Percentiles rank a stretch among this genome's conserved stretches.
Conservation (phyloP, 345 rosid species). For the Syzygium grande region DNA sequence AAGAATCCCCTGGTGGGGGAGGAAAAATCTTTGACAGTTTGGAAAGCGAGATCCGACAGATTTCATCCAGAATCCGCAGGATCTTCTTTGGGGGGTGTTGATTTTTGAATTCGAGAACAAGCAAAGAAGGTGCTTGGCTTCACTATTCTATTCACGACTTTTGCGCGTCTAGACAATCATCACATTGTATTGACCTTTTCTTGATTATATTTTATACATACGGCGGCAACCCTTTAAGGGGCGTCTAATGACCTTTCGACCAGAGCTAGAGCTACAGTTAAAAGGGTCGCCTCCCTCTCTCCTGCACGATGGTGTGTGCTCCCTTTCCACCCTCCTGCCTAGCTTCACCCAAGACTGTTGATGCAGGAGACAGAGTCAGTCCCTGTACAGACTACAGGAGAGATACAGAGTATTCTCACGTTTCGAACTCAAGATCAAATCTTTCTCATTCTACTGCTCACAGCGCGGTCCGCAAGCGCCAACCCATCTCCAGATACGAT, state of each 20-base stretch:
- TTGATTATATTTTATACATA: background rate
- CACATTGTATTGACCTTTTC: background rate
- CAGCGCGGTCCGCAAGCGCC: too few species aligned
- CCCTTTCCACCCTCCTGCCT: background rate
- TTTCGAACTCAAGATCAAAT: background rate
- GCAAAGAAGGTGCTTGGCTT: slow-evolving; percentile 22
- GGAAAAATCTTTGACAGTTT: slow-evolving; percentile 41
- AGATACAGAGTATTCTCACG: background rate
- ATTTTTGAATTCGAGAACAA: slow-evolving; percentile 49
- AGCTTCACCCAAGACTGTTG: background rate
- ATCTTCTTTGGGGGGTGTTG: slow-evolving; percentile 30
- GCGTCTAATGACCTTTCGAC: background rate
- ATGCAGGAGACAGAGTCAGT: background rate
- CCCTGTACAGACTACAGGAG: background rate
- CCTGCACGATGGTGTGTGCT: background rate
- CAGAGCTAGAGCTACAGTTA: background rate
- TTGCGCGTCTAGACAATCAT: background rate
- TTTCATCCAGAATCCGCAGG: slow-evolving; percentile 40
- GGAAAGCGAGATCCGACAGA: slow-evolving; percentile 60
- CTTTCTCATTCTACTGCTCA: background rate
- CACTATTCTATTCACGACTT: background rate
- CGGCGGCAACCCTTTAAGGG: background rate
- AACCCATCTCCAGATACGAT: background rate
- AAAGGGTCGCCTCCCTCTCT: background rate
- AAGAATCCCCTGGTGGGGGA: slow-evolving; percentile 11